These are phyloP conservation scores for Heterobasidion occidentale DNA, from an alignment of 1,284 basidiomycete species.

Conservation along the genomic window DNA sequence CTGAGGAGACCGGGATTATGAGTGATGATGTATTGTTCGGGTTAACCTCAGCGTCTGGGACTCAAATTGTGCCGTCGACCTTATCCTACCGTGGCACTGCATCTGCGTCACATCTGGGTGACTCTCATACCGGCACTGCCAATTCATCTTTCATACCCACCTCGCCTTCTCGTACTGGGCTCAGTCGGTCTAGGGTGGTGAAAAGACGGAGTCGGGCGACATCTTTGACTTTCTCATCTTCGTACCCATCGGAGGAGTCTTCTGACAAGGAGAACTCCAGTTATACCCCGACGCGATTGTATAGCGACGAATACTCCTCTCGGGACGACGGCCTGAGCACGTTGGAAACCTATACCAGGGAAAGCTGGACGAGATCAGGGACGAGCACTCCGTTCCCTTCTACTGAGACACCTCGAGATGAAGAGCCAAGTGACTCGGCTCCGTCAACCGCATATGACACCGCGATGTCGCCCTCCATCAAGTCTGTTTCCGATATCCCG, in stretches of 20 bases:
- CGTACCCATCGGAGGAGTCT: slow-evolving; percentile 27
- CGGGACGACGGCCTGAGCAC: slow-evolving; percentile 21
- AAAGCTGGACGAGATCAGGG: slow-evolving; percentile 15
- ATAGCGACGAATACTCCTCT: slow-evolving; percentile 13
- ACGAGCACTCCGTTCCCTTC: slow-evolving; percentile 25
- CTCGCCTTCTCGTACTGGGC: slow-evolving; percentile 25
- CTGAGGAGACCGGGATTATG: slow-evolving; percentile 9
- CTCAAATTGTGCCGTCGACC: slow-evolving; percentile 41
- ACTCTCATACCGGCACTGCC: slow-evolving; percentile 35
- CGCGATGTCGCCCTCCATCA: slow-evolving; percentile 30
- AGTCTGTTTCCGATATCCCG: slow-evolving; percentile 34
- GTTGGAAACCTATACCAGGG: slow-evolving; percentile 13
- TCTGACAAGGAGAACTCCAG: slow-evolving; percentile 52
- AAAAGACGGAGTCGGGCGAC: slow-evolving; percentile 40
- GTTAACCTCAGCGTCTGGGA: slow-evolving; percentile 33
- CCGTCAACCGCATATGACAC: slow-evolving; percentile 23
- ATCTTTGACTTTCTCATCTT: slow-evolving; percentile 27
- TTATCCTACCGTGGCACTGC: slow-evolving; percentile 46
- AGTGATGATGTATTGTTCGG: slow-evolving; percentile 30
- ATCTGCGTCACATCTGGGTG: slow-evolving; percentile 48
- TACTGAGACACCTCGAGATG: slow-evolving; percentile 21
- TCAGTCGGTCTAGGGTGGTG: slow-evolving; percentile 54
- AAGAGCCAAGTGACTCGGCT: slow-evolving; percentile 4
- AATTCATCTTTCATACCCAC: slow-evolving; percentile 17
- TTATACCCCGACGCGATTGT: slow-evolving; percentile 16